Percentiles rank a stretch among this genome's conserved stretches.
Conservation (phyloP, 495 filamentous ascomycete genomes). For the Annulohypoxylon moriforme region DNA sequence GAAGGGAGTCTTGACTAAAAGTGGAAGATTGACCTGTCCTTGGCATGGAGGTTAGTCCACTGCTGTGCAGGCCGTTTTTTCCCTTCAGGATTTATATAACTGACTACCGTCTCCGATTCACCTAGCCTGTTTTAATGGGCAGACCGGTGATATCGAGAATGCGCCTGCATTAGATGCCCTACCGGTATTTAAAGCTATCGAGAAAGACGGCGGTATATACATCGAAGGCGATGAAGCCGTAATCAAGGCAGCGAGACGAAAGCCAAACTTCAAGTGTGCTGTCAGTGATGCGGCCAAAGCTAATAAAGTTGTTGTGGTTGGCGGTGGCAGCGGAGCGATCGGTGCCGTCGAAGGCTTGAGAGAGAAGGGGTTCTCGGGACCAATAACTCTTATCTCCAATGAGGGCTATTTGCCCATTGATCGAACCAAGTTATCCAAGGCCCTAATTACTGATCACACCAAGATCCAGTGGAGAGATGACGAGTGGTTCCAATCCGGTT, state of each 20-base stretch:
- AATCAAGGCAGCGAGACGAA: slow-evolving; percentile 80
- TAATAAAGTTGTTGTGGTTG: slow-evolving; percentile 86
- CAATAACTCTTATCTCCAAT: slow-evolving; percentile 83
- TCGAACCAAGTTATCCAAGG: slow-evolving; percentile 95
- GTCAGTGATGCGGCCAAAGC: slow-evolving; percentile 60
- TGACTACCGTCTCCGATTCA: slow-evolving; percentile 26
- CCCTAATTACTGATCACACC: slow-evolving; percentile 81
- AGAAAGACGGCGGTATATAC: slow-evolving; percentile 85
- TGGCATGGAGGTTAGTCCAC: slow-evolving; percentile 86
- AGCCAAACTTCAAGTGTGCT: slow-evolving; percentile 77
- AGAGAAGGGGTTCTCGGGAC: slow-evolving; percentile 80
- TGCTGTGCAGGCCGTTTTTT: not conserved
- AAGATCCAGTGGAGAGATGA: slow-evolving; percentile 80
- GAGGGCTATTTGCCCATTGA: slow-evolving; percentile 90
- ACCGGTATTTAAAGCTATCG: slow-evolving; percentile 78
- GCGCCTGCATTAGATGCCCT: slow-evolving; percentile 88
- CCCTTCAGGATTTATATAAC: slow-evolving; percentile 9
- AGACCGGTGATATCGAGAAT: slow-evolving; percentile 94
- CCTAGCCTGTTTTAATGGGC: slow-evolving; percentile 87
- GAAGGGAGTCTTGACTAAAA: slow-evolving; percentile 81
- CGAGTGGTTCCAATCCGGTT: slow-evolving; percentile 81
- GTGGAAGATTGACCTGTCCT: slow-evolving; percentile 88
- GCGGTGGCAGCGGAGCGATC: slow-evolving; percentile 86
- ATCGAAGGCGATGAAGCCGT: slow-evolving; percentile 80
- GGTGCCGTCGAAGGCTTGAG: slow-evolving; percentile 85